These are phyloP conservation scores for Colletotrichum spaethianum DNA, from an alignment of 2,329 filamentous ascomycete genomes.

Conservation along the genomic window DNA sequence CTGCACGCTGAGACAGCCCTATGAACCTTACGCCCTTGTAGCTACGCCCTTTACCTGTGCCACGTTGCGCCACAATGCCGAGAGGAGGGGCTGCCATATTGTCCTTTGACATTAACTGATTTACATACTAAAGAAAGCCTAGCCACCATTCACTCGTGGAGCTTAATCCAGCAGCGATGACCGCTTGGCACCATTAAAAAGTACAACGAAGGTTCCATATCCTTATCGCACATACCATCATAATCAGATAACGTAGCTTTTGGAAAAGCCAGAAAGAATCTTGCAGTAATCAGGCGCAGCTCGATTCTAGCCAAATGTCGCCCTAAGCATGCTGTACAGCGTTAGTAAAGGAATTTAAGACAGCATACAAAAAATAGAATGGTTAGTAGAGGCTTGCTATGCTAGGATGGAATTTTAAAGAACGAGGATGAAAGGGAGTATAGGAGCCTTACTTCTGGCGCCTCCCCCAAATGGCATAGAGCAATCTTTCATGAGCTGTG, in stretches of 20 bases:
- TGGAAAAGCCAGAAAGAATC: conserved; percentile 66
- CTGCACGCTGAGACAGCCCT: no score
- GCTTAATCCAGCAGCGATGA: conserved; percentile 49
- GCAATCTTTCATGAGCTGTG: conserved; percentile 41
- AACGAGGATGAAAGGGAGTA: not conserved
- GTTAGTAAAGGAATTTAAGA: no score
- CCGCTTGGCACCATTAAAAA: conserved; percentile 53
- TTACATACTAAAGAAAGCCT: not conserved
- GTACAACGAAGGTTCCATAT: conserved; percentile 52
- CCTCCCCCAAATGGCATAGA: conserved; percentile 9
- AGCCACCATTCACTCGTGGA: conserved; percentile 14
- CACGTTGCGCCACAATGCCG: no score
- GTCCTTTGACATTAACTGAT: not conserved
- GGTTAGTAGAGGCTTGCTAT: no score
- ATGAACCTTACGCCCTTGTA: not conserved
- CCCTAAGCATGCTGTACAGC: conserved; percentile 62
- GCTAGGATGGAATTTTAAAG: no score
- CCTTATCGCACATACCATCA: conserved; percentile 54
- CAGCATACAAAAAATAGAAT: no score
- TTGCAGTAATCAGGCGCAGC: conserved; percentile 64
- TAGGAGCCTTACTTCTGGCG: not conserved
- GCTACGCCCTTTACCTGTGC: no score
- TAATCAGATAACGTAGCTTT: conserved; percentile 45
- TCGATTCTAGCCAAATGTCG: conserved; percentile 72
- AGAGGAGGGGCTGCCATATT: not conserved